phyloP scores from a whole-genome alignment of 1,284 basidiomycete genomes.

The Ceratobasidium sp. region DNA sequence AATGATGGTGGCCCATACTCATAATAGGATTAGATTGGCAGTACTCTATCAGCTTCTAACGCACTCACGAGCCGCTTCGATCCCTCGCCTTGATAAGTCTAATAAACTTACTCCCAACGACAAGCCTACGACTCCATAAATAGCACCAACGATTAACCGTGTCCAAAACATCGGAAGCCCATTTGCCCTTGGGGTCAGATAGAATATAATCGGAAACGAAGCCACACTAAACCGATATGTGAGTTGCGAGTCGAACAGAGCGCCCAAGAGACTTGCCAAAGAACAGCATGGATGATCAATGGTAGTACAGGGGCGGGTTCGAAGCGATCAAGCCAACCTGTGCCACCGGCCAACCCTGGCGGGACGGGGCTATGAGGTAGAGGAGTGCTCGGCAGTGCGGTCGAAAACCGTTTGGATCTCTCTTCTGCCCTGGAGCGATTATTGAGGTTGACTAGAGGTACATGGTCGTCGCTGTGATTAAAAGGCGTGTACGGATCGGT shows the following conservation, averaged over 20 bases:
- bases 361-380: slow-evolving; percentile 23
- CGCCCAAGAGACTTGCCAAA: neutral
- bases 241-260: neutral
- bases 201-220: slow-evolving; percentile 26
- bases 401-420: slow-evolving; percentile 23
- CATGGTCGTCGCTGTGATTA: slow-evolving; percentile 6
- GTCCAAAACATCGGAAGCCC: slow-evolving; percentile 31
- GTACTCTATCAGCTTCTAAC: neutral
- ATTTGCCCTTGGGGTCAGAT: neutral
- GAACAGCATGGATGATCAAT: slow-evolving; percentile 14
- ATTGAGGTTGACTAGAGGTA: slow-evolving; percentile 16
- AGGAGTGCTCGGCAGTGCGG: slow-evolving; percentile 13
- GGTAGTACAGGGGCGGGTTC: slow-evolving; percentile 29
- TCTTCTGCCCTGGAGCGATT: slow-evolving; percentile 1
- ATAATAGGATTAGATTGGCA: neutral
- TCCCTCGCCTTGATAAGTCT: slow-evolving; percentile 31
- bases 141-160: slow-evolving; percentile 21
- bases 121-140: slow-evolving; percentile 16
- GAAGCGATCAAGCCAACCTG: slow-evolving; percentile 22
- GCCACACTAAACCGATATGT: neutral
- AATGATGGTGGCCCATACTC: slow-evolving; percentile 37
- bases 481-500: slow-evolving; percentile 14
- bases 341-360: slow-evolving; percentile 26
- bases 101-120: slow-evolving; percentile 22
- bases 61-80: slow-evolving; percentile 32